Evolutionary conservation across 352 stramenopile genomes (phyloP), one percentile per base, ranked within the genome.

Genomic region (Phytophthora aleatoria): DNA sequence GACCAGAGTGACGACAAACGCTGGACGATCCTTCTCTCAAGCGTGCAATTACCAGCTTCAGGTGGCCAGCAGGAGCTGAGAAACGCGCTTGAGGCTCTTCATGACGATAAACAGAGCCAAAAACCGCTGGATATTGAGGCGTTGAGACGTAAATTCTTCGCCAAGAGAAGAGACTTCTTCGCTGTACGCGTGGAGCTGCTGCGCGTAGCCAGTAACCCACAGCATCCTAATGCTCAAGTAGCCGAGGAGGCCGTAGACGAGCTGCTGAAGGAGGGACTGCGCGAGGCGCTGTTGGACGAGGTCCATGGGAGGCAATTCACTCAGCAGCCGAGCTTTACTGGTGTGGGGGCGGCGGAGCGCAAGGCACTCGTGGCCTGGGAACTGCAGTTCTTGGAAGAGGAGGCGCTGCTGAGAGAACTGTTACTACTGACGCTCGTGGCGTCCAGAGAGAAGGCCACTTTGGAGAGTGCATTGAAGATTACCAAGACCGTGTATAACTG

Each of bases 171-270:
- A 0, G 66, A 59, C 6, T 92, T 79, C 48, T 90, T 90, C 28
- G 56, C 67, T 16, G 81, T 85, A 36, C 73, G 83, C 26, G 77
- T 89, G 13, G 79, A 86, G 65, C 66, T 92, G 39, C 54, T 92
- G 38, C 75, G 77, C 3, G 51, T 67, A 8, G 79, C 74, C 1
- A 51, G 64, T 20, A 77, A 83, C 41, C 41, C 67, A 12, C 44
- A 65, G 8, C 78, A 89, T 48, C 64, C 69, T 3, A 70, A 77
- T 20, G 58, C 54, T 1, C 49, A 78, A 26, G 43, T 72, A 3
- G 76, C 79, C 2, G 54, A 74, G 5, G 73, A 92, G 26, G 58
- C 77, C 3, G 75, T 79, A 20, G 64, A 79, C 43, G 61, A 87
- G 47, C 58, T 90, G 24, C 42, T 85, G 3, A 76, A 79, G 24